Evolutionary conservation across 257 asterid genomes (phyloP).

Genomic region (Buddleja alternifolia): DNA sequence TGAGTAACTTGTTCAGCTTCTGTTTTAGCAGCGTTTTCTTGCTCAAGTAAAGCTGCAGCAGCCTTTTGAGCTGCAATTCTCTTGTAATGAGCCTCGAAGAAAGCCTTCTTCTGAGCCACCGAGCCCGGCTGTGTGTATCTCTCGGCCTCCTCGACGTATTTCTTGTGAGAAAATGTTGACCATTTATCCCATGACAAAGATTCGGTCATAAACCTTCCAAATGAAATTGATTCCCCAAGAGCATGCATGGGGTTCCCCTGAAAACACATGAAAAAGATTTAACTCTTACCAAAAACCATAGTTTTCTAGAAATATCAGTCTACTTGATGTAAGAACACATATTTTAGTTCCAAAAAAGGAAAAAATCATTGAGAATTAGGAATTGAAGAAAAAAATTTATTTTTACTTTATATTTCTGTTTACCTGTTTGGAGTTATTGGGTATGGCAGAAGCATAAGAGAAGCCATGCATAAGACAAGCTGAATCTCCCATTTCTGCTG

Average conservation of each 20-base stretch:
- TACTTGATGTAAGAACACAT: background rate
- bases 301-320: background rate
- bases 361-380: background rate
- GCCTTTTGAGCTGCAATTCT: constrained; percentile 84
- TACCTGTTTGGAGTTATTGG: constrained; percentile 74
- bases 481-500: constrained; percentile 68
- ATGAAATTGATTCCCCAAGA: constrained; percentile 85
- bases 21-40: constrained; percentile 42
- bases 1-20: constrained; percentile 21
- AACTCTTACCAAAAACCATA: constrained; percentile 10
- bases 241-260: constrained; percentile 74
- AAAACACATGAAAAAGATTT: constrained; percentile 23
- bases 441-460: constrained; percentile 71
- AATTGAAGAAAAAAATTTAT: background rate
- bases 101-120: constrained; percentile 94
- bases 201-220: constrained; percentile 78
- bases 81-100: constrained; percentile 98
- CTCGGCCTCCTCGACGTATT: constrained; percentile 92
- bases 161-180: constrained; percentile 88
- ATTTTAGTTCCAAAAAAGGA: background rate
- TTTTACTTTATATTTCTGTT: background rate
- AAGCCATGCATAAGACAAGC: constrained; percentile 79
- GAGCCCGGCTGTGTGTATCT: constrained; percentile 84
- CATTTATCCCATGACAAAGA: constrained; percentile 87
- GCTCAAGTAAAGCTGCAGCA: constrained; percentile 64